A percentile compares a stretch with the other conserved stretches of the same genome.
Conservation (phyloP, 2,329 filamentous ascomycete species). For the Trichoderma guizhouense region DNA sequence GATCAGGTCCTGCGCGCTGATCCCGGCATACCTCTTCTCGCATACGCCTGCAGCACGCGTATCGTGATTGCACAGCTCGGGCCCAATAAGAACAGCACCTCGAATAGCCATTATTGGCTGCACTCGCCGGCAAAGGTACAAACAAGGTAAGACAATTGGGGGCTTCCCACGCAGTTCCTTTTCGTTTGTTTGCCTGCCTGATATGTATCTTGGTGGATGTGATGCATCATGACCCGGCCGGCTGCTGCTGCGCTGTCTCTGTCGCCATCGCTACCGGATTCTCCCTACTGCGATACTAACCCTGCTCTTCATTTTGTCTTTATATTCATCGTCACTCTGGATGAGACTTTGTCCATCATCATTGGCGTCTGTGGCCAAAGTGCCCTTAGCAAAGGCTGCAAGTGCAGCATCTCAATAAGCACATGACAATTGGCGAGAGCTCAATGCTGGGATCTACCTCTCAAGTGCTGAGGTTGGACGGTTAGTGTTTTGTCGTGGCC, state of each 20-base stretch:
- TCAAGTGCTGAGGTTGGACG: not conserved
- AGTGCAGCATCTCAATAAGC: not conserved
- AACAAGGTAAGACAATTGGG: not conserved
- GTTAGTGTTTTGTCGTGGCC: not conserved
- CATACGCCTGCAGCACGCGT: slow-evolving; percentile 10
- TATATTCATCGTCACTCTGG: not conserved
- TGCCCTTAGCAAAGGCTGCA: not conserved
- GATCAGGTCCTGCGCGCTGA: not conserved
- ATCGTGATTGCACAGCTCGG: not conserved
- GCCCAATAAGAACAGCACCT: not conserved
- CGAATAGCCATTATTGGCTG: not conserved
- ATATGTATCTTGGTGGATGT: not conserved
- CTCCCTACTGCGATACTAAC: not conserved
- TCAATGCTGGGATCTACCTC: not conserved
- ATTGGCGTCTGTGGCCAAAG: not conserved
- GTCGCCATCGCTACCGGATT: not conserved
- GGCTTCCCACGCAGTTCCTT: not conserved
- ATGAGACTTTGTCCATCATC: not conserved
- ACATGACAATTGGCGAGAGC: not conserved
- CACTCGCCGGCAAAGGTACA: not conserved
- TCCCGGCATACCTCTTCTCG: not conserved
- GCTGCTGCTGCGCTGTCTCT: not conserved
- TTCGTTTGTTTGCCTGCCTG: not conserved
- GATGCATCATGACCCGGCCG: not conserved
- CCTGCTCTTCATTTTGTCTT: not conserved